Evolutionary conservation across 1,284 basidiomycete genomes (phyloP).

Genomic region (Coniophora puteana): DNA sequence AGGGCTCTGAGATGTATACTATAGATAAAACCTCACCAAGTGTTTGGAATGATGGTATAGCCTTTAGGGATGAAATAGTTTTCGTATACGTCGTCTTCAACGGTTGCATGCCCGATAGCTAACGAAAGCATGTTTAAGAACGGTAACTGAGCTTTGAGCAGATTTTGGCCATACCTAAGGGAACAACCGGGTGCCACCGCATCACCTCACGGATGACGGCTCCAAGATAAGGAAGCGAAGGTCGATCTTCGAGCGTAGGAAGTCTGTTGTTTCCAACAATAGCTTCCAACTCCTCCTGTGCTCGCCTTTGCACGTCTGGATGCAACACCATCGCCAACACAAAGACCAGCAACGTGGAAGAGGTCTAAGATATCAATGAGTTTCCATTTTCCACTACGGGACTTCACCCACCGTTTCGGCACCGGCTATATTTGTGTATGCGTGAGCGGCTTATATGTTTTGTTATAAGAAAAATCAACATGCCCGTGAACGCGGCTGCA

Average conservation of each 20-base stretch:
- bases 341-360: constrained; percentile 30
- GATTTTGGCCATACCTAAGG: constrained; percentile 21
- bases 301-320: constrained; percentile 27
- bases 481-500: constrained; percentile 9
- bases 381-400: not conserved
- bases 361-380: constrained; percentile 22
- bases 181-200: constrained; percentile 25
- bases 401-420: constrained; percentile 6
- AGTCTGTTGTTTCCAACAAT: constrained; percentile 21
- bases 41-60: constrained; percentile 15
- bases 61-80: constrained; percentile 18
- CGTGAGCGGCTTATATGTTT: not conserved
- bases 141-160: constrained; percentile 15
- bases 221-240: constrained; percentile 24
- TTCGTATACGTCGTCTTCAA: constrained; percentile 17
- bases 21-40: constrained; percentile 6
- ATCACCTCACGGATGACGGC: constrained; percentile 29
- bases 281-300: constrained; percentile 23
- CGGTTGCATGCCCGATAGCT: constrained; percentile 12
- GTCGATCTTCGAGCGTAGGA: constrained; percentile 23
- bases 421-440: constrained; percentile 4
- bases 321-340: constrained; percentile 27
- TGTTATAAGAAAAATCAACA: not conserved
- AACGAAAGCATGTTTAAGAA: not conserved
- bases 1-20: constrained; percentile 5